Base-by-base conservation (phyloP, 192 early-diverging fungal species). In the Backusella liffmaniae region DNA sequence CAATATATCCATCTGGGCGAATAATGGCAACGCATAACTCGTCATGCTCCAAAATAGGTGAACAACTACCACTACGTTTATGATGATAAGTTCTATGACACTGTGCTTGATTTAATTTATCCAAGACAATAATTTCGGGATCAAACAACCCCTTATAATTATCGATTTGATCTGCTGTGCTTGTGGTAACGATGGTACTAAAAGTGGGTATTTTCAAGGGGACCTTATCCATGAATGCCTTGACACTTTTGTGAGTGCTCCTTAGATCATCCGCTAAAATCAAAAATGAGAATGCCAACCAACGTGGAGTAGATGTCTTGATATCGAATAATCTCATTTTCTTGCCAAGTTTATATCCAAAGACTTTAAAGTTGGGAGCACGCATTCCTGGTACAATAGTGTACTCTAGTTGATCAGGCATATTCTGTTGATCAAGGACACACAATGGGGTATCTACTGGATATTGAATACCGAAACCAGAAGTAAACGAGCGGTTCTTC, bases 1-100 rank as follows among this genome's bases (percentile, higher is more conserved):
- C 79, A 49, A 78, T 72, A 37, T 80, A 76, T 5, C 79, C 79
- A 49, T 80, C 79, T 21, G 79, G 79, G 13, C 79, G 56, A 21
- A 80, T 37, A 15, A 80, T 15, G 4, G 59, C 70, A 35, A 80
- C n/a, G 13, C 26, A 36, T n/a, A 65, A 8, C 9, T 26, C 59
- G 15, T 68, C 39, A 29, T 36, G 21, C 16, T 70, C 51, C 1
- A 36, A 42, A 18, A 16, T 29, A 15, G 30, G 30, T 6, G 26
- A 39, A 9, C 13, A 32, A 21, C n/a, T 16, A 26, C 23, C 41
- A 29, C 15, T 26, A 23, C 13, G 37, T 5, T 49, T 62, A 16
- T 66, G 34, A 29, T 51, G 30, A 35, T 80, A 80, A 1, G 36
- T 51, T 29, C 66, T 49, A 29, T 80, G 79, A 13, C 79, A 80